phyloP scores from a whole-genome alignment of 192 early-diverging fungal genomes.

The Fimicolochytrium jonesii region DNA sequence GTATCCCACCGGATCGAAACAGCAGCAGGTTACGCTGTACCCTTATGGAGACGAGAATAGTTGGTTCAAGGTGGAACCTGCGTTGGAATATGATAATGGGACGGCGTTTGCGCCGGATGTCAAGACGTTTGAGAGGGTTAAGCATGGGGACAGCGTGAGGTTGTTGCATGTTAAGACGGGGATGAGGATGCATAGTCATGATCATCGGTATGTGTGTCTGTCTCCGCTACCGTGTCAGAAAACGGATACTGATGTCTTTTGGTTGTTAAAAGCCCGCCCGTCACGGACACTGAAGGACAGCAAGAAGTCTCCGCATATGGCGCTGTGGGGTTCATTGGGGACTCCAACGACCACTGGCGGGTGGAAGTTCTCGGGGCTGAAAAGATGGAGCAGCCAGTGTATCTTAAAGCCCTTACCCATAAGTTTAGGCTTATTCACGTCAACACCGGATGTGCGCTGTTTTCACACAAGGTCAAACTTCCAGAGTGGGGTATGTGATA shows the following conservation, averaged over 20 bases:
- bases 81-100: slow-evolving; percentile 28
- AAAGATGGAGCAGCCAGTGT: slow-evolving; percentile 47
- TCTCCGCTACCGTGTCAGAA: no score
- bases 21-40: slow-evolving; percentile 58
- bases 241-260: no score
- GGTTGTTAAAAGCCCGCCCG: slow-evolving; percentile 36
- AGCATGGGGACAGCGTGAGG: slow-evolving; percentile 75
- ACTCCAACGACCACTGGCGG: slow-evolving; percentile 90
- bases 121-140: slow-evolving; percentile 27
- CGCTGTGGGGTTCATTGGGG: slow-evolving; percentile 62
- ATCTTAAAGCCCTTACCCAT: slow-evolving; percentile 52
- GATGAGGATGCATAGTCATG: slow-evolving; percentile 44
- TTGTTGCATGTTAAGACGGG: slow-evolving; percentile 49
- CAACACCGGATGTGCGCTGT: slow-evolving; percentile 72
- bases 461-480: slow-evolving; percentile 65
- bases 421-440: slow-evolving; percentile 73
- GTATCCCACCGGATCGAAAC: slow-evolving; percentile 77
- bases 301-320: slow-evolving; percentile 54
- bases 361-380: slow-evolving; percentile 69
- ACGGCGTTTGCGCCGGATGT: slow-evolving; percentile 21
- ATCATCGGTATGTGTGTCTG: slow-evolving; percentile 27
- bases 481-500: slow-evolving; percentile 76
- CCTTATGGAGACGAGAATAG: slow-evolving; percentile 71
- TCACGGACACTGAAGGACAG: slow-evolving; percentile 42
- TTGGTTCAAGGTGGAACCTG: slow-evolving; percentile 61